Percentiles rank a stretch among this genome's conserved stretches.
Evolutionary conservation across 768 basidiomycete genomes (phyloP).

Genomic region (Auricularia heimuer): DNA sequence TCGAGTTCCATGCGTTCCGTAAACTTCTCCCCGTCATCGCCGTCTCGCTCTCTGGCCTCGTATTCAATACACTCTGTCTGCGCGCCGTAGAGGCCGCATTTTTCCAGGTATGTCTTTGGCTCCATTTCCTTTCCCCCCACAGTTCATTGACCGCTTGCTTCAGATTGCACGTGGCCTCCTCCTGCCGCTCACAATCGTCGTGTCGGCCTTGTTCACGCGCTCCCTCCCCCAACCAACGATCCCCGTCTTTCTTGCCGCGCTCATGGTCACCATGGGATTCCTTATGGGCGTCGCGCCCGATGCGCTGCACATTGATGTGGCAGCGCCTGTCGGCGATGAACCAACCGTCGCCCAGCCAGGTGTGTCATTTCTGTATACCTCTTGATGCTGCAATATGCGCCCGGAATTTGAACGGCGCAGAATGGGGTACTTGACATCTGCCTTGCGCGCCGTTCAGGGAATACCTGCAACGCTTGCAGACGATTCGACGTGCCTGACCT

Average conservation of each 20-base stretch:
- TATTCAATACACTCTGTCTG: slow-evolving; percentile 24
- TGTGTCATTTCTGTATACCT: no score
- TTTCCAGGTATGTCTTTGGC: slow-evolving; percentile 46
- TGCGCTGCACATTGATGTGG: slow-evolving; percentile 15
- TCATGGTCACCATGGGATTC: slow-evolving; percentile 34
- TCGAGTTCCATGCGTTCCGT: slow-evolving; percentile 2
- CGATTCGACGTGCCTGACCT: not conserved
- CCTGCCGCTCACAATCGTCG: slow-evolving; percentile 68
- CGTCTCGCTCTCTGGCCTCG: slow-evolving; percentile 28
- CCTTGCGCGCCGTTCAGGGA: no score
- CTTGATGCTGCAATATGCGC: no score
- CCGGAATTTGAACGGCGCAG: no score
- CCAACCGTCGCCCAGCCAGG: slow-evolving; percentile 8
- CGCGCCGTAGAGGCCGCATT: slow-evolving; percentile 50
- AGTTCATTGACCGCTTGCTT: not conserved
- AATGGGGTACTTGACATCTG: no score
- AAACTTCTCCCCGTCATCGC: slow-evolving; percentile 14
- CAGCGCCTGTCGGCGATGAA: slow-evolving; percentile 7
- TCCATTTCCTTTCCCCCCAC: no score
- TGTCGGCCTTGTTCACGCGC: slow-evolving; percentile 52
- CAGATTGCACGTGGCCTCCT: slow-evolving; percentile 81
- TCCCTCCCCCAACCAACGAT: slow-evolving; percentile 34
- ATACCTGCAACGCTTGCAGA: no score
- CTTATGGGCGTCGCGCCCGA: slow-evolving; percentile 22
- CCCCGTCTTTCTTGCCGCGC: slow-evolving; percentile 49